A percentile compares a stretch with the other conserved stretches of the same genome.
Conservation (phyloP, 148 eudicot genomes). For the Persicaria tinctoria region DNA sequence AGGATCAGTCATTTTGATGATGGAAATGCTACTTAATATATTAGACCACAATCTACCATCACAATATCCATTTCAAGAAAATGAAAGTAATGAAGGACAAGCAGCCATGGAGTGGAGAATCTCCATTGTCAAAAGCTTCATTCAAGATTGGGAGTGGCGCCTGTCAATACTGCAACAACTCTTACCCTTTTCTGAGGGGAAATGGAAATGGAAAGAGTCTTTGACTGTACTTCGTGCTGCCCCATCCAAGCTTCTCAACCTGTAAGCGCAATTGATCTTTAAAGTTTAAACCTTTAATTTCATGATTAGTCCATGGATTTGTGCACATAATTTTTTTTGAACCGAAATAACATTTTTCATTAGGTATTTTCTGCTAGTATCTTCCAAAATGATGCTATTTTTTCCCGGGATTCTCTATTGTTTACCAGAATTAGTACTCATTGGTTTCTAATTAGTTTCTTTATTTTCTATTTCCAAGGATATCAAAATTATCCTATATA, state of each 20-base stretch:
- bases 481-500: neutral
- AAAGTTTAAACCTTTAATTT: neutral
- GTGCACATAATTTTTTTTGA: neutral
- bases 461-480: neutral
- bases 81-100: constrained; percentile 44
- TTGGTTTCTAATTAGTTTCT: neutral
- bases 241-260: constrained; percentile 90
- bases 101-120: constrained; percentile 88
- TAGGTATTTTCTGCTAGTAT: neutral
- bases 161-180: constrained; percentile 81
- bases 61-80: constrained; percentile 35
- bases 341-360: neutral
- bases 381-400: neutral
- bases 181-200: constrained; percentile 74
- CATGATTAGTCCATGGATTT: neutral
- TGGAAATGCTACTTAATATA: constrained; percentile 56
- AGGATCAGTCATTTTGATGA: constrained; percentile 59
- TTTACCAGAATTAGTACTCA: neutral
- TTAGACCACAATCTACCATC: constrained; percentile 62
- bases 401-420: neutral
- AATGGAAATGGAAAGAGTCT: constrained; percentile 97
- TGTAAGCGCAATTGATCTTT: constrained; percentile 47
- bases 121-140: constrained; percentile 50
- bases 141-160: constrained; percentile 99
- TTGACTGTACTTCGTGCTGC: constrained; percentile 91